Conservation (phyloP, 1,284 basidiomycete genomes). For the Sporisorium iseilematis-ciliati region DNA sequence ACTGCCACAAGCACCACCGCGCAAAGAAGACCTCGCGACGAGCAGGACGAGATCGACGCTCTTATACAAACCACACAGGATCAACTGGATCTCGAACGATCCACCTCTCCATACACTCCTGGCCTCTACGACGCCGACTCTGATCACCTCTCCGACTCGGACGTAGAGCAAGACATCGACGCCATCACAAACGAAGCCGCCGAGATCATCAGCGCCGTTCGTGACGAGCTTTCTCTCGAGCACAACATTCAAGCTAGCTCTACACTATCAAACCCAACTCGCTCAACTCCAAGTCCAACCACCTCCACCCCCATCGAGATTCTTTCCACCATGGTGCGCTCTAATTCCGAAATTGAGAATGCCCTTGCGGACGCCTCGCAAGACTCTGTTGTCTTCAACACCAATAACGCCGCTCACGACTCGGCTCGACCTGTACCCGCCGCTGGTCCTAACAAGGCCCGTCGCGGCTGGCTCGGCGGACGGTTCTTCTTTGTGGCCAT, state of each 20-base stretch:
- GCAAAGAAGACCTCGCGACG: conserved; percentile 10
- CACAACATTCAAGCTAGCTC: not conserved
- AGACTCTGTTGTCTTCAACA: conserved; percentile 20
- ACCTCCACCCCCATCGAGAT: not conserved
- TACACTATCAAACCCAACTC: not conserved
- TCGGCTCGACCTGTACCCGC: not conserved
- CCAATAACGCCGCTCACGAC: conserved; percentile 4
- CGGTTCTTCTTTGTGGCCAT: conserved; percentile 46
- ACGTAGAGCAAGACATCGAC: conserved; percentile 25
- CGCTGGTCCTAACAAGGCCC: conserved; percentile 9
- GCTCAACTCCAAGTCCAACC: not conserved
- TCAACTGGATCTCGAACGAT: conserved; percentile 30
- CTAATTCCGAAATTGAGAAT: conserved; percentile 30
- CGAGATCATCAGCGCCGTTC: conserved; percentile 37
- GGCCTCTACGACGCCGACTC: conserved; percentile 23
- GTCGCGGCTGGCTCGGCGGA: conserved; percentile 35
- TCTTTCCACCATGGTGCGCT: conserved; percentile 18
- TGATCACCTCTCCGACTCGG: conserved; percentile 27
- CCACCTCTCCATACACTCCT: not conserved
- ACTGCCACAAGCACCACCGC: not conserved
- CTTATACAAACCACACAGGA: conserved; percentile 37
- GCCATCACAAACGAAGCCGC: conserved; percentile 29
- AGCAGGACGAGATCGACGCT: conserved; percentile 47
- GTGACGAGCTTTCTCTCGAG: conserved; percentile 42
- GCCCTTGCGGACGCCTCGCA: conserved; percentile 45